phyloP scores from a whole-genome alignment of 176 grass and related monocot genomes.

The Guadua angustifolia region DNA sequence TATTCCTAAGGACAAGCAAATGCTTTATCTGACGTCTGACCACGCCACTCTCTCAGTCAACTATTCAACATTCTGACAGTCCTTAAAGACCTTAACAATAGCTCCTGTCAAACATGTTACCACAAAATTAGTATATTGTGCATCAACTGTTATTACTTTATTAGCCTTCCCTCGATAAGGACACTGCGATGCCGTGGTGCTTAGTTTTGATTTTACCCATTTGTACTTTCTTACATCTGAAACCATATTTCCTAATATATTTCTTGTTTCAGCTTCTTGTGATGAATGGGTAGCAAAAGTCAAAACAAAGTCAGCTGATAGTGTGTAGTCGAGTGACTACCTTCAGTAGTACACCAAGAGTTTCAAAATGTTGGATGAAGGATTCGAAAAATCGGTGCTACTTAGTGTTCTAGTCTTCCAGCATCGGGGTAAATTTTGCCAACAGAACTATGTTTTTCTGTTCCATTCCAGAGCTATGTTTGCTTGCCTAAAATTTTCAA shows the following conservation, averaged over 20 bases:
- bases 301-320: conserved; percentile 44
- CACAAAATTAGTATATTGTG: neutral
- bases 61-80: conserved; percentile 26
- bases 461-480: neutral
- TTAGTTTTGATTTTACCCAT: neutral
- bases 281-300: conserved; percentile 71
- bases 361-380: conserved; percentile 12
- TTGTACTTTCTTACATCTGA: conserved; percentile 12
- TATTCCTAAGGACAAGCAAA: neutral
- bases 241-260: conserved; percentile 7
- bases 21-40: neutral
- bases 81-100: neutral
- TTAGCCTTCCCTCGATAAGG: neutral
- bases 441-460: neutral
- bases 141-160: neutral
- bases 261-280: conserved; percentile 66
- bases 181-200: neutral
- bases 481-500: neutral
- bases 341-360: conserved; percentile 15
- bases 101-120: neutral
- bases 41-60: neutral
- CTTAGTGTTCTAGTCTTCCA: neutral
- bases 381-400: neutral
- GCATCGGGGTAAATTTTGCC: neutral
- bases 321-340: conserved; percentile 23